A percentile compares a stretch with the other conserved stretches of the same genome.
Evolutionary conservation across 2,329 filamentous ascomycete species (phyloP).

Genomic region (Domatiomyces globalis): DNA sequence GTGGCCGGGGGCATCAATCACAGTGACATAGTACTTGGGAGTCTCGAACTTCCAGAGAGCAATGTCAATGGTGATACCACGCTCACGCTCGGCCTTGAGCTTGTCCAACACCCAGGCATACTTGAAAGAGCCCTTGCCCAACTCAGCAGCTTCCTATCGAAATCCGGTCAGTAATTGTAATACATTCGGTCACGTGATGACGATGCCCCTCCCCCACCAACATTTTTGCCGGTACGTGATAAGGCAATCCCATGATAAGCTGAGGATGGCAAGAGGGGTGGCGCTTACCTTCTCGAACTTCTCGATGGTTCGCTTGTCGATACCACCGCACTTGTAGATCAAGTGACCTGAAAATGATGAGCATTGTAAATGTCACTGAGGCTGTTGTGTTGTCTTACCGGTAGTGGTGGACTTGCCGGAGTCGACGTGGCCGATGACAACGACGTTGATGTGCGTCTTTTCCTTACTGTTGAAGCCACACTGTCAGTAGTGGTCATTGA

Average conservation of each 20-base stretch:
- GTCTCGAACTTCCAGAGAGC: slow-evolving; percentile 99
- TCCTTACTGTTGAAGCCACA: slow-evolving; percentile 55
- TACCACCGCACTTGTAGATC: slow-evolving; percentile 99
- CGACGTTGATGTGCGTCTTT: slow-evolving; percentile 93
- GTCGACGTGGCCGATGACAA: slow-evolving; percentile 99
- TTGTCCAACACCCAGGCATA: slow-evolving; percentile 99
- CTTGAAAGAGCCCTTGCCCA: slow-evolving; percentile 99
- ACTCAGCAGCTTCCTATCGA: slow-evolving; percentile 80
- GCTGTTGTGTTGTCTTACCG: slow-evolving; percentile 42
- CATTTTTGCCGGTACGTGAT: slow-evolving; percentile 18
- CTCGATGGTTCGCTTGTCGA: slow-evolving; percentile 99
- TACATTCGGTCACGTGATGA: slow-evolving; percentile 18
- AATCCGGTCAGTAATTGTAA: slow-evolving; percentile 3
- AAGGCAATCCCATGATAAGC: slow-evolving; percentile 4
- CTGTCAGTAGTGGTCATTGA: slow-evolving; percentile 14
- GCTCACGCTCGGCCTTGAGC: slow-evolving; percentile 99
- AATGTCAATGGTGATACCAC: slow-evolving; percentile 99
- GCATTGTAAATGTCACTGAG: slow-evolving; percentile 15
- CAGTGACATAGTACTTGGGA: slow-evolving; percentile 91
- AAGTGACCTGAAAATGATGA: slow-evolving; percentile 54
- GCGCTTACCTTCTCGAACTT: slow-evolving; percentile 98
- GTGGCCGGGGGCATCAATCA: slow-evolving; percentile 98
- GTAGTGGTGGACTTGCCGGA: slow-evolving; percentile 97
- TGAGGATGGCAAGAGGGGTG: slow-evolving; percentile 2
- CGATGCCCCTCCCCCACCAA: slow-evolving; percentile 25